These are phyloP conservation scores for Rhododendron griersonianum DNA, from an alignment of 148 eudicot species.

Conservation along the genomic window DNA sequence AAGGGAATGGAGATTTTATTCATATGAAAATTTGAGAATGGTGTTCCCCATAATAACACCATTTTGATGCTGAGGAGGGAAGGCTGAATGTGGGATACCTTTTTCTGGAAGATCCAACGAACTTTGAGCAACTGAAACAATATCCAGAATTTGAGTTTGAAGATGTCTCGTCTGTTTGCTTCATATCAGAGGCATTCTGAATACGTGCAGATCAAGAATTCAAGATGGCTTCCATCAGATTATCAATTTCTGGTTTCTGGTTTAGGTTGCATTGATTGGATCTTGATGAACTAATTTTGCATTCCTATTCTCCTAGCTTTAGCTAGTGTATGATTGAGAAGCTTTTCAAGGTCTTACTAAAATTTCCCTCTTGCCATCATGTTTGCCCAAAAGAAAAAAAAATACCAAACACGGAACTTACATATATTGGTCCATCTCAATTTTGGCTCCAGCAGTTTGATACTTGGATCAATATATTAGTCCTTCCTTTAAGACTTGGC, in stretches of 20 bases:
- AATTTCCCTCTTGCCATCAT: not conserved
- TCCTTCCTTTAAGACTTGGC: not conserved
- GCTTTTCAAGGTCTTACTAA: not conserved
- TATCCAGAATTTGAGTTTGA: not conserved
- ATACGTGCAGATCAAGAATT: not conserved
- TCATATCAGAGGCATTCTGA: not conserved
- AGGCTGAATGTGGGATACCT: conserved; percentile 68
- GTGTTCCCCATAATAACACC: conserved; percentile 83
- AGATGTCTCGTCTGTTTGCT: not conserved
- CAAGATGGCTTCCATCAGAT: not conserved
- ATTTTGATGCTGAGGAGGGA: conserved; percentile 74
- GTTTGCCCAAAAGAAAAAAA: not conserved
- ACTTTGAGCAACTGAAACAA: conserved; percentile 43
- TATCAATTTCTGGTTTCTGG: not conserved
- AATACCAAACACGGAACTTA: not conserved
- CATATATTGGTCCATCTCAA: not conserved
- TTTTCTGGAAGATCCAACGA: conserved; percentile 72
- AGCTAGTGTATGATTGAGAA: not conserved
- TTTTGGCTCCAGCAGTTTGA: not conserved
- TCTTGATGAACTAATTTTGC: not conserved
- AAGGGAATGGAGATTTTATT: conserved; percentile 47
- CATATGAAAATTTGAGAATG: conserved; percentile 56
- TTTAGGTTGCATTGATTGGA: not conserved
- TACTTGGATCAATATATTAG: not conserved
- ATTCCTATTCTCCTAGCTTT: not conserved